Conservation (phyloP, 2,329 filamentous ascomycete species). For the Sporothrix curviconia region DNA sequence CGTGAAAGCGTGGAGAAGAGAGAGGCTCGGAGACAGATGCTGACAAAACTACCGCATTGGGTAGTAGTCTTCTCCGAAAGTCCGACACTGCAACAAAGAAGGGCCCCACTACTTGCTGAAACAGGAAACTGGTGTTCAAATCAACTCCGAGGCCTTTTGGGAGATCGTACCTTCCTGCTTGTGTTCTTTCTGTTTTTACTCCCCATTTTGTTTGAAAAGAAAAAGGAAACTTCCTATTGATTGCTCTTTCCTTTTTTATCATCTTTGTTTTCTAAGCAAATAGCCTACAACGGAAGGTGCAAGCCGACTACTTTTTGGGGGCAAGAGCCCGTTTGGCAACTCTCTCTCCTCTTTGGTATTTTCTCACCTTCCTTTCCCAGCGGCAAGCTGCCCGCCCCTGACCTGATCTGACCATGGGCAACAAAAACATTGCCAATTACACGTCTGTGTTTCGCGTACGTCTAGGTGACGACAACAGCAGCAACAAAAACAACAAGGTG, state of each 20-base stretch:
- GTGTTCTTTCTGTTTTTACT: background rate
- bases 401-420: background rate
- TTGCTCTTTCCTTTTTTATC: background rate
- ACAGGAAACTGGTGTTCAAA: background rate
- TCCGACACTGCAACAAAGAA: background rate
- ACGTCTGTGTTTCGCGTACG: constrained; percentile 21
- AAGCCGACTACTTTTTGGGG: background rate
- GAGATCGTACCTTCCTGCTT: background rate
- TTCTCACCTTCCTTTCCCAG: background rate
- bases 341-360: background rate
- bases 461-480: constrained; percentile 2
- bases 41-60: background rate
- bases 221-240: background rate
- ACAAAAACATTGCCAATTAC: constrained; percentile 11
- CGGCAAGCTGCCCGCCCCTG: background rate
- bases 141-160: background rate
- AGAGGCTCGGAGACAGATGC: background rate
- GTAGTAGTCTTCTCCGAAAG: background rate
- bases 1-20: background rate
- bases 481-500: too few relatives aligned
- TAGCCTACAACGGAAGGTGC: background rate
- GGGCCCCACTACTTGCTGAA: background rate
- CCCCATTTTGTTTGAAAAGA: too few relatives aligned
- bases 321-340: background rate
- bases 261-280: too few relatives aligned